Conservation (phyloP, 805 yeast species). For the Yarrowia sp. region DNA sequence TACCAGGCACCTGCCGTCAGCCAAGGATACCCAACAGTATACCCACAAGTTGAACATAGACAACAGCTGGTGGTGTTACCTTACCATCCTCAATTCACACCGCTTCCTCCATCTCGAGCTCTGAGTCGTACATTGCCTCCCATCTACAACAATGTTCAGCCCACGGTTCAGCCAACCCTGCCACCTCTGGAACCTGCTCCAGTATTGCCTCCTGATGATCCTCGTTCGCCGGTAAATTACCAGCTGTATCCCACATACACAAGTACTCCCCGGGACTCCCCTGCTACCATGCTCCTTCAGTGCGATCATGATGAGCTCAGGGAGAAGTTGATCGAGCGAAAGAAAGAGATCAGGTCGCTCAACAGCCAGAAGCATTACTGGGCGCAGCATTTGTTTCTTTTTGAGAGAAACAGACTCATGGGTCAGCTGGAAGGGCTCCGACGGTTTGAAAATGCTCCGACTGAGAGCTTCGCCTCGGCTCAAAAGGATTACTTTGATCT, state of each 20-base stretch:
- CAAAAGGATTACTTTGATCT: slow-evolving; percentile 7
- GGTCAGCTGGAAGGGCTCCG: slow-evolving; percentile 9
- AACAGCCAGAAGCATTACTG: not conserved
- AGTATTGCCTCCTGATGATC: not conserved
- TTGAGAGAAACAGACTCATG: not conserved
- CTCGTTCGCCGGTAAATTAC: not conserved
- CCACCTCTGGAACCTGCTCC: not conserved
- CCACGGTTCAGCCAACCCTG: not conserved
- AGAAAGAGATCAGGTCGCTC: not conserved
- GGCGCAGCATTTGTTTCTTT: not conserved
- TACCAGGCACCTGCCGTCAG: too few relatives aligned
- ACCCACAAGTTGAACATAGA: not conserved
- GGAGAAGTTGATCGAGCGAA: not conserved
- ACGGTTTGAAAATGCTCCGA: not conserved
- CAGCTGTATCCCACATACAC: not conserved
- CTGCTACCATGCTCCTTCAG: not conserved
- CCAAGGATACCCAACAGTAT: not conserved
- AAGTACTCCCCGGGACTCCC: not conserved
- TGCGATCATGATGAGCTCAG: not conserved
- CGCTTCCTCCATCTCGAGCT: not conserved
- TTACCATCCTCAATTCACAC: not conserved
- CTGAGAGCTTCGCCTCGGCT: not conserved
- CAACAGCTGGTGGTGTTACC: not conserved
- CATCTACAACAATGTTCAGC: not conserved
- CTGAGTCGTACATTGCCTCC: not conserved